Evolutionary conservation across 495 filamentous ascomycete genomes (phyloP).

Genomic region (Cenococcum geophilum): DNA sequence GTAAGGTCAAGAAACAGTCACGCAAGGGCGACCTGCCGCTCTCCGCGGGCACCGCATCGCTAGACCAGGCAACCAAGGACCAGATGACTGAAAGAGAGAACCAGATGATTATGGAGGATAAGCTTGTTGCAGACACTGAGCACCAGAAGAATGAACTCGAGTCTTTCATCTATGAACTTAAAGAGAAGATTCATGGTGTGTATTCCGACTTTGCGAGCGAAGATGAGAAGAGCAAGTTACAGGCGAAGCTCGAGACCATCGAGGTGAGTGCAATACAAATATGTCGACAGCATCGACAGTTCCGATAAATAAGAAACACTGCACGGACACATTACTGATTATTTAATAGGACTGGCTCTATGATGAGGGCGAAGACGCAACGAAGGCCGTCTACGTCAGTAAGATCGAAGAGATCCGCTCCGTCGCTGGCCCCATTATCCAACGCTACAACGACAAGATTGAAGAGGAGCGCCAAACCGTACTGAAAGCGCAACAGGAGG

Average conservation of each 20-base stretch:
- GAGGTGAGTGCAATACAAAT: conserved; percentile 60
- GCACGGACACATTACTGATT: conserved; percentile 10
- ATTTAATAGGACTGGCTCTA: conserved; percentile 85
- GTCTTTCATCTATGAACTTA: conserved; percentile 90
- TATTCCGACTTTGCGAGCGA: conserved; percentile 85
- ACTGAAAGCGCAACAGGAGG: conserved; percentile 72
- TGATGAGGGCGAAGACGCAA: conserved; percentile 92
- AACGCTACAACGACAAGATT: conserved; percentile 90
- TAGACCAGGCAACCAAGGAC: conserved; percentile 63
- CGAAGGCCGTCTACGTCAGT: conserved; percentile 83
- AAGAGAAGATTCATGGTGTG: conserved; percentile 86
- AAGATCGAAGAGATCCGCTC: conserved; percentile 96
- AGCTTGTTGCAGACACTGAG: conserved; percentile 95
- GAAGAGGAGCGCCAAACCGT: conserved; percentile 80
- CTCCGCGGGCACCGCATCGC: conserved; percentile 68
- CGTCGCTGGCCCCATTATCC: conserved; percentile 82
- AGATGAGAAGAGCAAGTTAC: conserved; percentile 83
- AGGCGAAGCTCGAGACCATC: conserved; percentile 65
- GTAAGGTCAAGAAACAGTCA: conserved; percentile 99
- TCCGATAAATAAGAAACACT: no score
- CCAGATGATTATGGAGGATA: conserved; percentile 94
- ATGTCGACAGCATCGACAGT: conserved; percentile 13
- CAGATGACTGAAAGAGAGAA: conserved; percentile 70
- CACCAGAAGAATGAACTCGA: conserved; percentile 99
- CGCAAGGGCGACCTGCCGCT: conserved; percentile 96